Evolutionary conservation across 148 eudicot genomes (phyloP).

Genomic region (Vaccinium darrowii): DNA sequence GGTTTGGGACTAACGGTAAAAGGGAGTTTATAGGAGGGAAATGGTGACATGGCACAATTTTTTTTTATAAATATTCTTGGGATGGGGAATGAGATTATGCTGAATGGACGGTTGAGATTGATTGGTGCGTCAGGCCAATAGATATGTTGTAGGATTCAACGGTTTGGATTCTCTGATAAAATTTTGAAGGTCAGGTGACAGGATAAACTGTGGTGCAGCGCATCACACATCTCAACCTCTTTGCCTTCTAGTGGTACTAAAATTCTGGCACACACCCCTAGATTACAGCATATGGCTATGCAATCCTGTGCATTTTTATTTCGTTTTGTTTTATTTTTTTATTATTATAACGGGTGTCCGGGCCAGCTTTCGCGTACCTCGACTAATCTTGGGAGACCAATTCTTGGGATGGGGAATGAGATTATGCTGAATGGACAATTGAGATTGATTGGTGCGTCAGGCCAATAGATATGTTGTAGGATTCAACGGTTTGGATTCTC

Average conservation of each 20-base stretch:
- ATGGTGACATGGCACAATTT: slow-evolving; percentile 12
- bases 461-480: background rate
- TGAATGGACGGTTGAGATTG: background rate
- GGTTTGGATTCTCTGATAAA: background rate
- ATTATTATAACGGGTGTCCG: too few species aligned
- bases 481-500: background rate
- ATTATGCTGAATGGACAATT: slow-evolving; percentile 1
- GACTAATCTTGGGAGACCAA: too few species aligned
- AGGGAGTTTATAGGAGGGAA: slow-evolving; percentile 23
- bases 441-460: background rate
- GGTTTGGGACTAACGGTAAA: slow-evolving; percentile 9
- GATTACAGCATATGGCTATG: background rate
- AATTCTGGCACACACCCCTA: slow-evolving; percentile 23
- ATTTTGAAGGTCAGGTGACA: background rate
- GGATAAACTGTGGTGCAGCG: background rate
- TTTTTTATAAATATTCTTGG: slow-evolving; percentile 20
- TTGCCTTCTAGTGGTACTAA: too few species aligned
- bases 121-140: background rate
- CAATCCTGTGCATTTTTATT: background rate
- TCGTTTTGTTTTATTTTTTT: too few species aligned
- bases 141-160: background rate
- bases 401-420: slow-evolving; percentile 25
- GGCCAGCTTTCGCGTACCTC: too few species aligned
- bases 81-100: slow-evolving; percentile 17
- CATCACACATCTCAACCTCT: slow-evolving; percentile 7